A percentile compares a stretch with the other conserved stretches of the same genome.
Conservation (phyloP, 345 rosid genomes). For the Eucalyptus rudis region DNA sequence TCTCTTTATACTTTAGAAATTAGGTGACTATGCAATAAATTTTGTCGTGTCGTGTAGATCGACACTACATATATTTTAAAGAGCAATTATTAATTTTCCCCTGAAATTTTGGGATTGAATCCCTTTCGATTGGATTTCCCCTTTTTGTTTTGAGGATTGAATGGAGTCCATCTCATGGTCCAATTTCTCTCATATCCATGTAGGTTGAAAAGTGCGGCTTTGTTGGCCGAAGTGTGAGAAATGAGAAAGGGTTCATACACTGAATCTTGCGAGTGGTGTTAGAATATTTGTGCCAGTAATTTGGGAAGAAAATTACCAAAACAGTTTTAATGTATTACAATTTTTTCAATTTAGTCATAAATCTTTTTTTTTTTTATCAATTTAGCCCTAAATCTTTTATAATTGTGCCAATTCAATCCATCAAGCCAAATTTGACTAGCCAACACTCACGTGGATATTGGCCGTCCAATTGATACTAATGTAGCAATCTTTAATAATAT, state of each 20-base stretch:
- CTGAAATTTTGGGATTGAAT: neutral
- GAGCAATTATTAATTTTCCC: neutral
- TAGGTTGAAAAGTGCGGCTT: neutral
- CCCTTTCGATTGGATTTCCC: neutral
- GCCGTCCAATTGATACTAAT: no score
- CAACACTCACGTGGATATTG: no score
- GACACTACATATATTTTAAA: no score
- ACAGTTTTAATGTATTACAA: accelerated
- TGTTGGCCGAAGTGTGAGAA: neutral
- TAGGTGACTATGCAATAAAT: no score
- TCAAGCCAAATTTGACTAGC: accelerated
- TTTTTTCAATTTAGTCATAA: accelerated
- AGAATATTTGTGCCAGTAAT: neutral
- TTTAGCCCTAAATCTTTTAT: accelerated
- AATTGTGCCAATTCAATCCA: accelerated
- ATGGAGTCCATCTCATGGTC: neutral
- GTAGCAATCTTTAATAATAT: no score
- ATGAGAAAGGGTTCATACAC: neutral
- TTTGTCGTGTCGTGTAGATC: no score
- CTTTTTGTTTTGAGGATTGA: neutral
- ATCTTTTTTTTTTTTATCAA: accelerated
- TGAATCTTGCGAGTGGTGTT: neutral
- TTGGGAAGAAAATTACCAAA: no score
- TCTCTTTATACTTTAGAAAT: no score
- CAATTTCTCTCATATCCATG: neutral